These are phyloP conservation scores for Amoebophrya sp. DNA, from an alignment of 169 alveolate species.

Conservation along the genomic window DNA sequence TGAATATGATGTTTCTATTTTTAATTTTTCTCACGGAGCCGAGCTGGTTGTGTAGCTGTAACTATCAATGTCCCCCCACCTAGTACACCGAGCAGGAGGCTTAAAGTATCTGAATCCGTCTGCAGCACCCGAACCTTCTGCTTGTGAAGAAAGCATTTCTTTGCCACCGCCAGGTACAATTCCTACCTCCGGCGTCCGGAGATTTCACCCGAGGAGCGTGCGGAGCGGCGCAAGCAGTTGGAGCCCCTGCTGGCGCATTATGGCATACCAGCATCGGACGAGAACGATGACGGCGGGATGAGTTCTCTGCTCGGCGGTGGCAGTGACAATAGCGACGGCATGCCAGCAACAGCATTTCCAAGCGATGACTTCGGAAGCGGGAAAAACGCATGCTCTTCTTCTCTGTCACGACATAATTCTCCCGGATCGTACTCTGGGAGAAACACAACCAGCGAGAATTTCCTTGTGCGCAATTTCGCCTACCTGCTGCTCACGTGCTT, in stretches of 20 bases:
- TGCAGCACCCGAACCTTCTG: neutral
- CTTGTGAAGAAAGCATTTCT: too few relatives aligned
- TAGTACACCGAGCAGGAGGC: too few relatives aligned
- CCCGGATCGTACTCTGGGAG: too few relatives aligned
- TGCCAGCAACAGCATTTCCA: neutral
- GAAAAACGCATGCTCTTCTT: neutral
- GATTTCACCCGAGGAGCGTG: neutral
- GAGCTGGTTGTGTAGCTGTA: neutral
- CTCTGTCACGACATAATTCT: too few relatives aligned
- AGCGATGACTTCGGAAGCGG: neutral
- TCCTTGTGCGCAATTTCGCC: neutral
- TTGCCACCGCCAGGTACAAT: neutral
- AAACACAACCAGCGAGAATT: too few relatives aligned
- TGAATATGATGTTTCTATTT: neutral
- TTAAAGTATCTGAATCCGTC: too few relatives aligned
- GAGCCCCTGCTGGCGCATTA: neutral
- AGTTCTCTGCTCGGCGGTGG: neutral
- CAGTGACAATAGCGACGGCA: neutral
- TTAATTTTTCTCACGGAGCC: neutral
- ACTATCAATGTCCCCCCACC: too few relatives aligned
- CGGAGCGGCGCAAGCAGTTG: neutral
- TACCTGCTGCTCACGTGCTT: too few relatives aligned
- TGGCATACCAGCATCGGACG: neutral
- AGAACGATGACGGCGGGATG: neutral
- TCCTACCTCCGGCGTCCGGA: neutral